Conservation (phyloP, 2,329 filamentous ascomycete genomes). For the Trichophyton rubrum region DNA sequence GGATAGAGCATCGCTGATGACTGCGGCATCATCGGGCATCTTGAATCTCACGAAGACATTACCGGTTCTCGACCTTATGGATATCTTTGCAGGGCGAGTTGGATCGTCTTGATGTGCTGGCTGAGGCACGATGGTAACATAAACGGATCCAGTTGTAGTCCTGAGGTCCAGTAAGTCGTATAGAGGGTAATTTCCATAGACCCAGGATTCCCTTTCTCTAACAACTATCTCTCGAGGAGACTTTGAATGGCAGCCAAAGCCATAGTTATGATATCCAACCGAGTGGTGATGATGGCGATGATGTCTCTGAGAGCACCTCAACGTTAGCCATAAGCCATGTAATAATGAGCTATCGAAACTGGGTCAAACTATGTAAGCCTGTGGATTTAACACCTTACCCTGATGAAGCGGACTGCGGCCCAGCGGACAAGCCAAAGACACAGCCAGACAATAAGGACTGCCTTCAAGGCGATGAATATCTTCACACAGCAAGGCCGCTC, state of each 20-base stretch:
- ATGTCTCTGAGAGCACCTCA: background rate
- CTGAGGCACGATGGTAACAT: constrained; percentile 22
- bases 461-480: background rate
- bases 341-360: background rate
- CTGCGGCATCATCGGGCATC: background rate
- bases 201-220: constrained; percentile 13
- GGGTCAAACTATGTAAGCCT: too few relatives aligned
- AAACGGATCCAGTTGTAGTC: constrained; percentile 22
- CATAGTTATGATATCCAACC: background rate
- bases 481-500: background rate
- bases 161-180: constrained; percentile 23
- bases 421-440: background rate
- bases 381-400: background rate
- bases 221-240: constrained; percentile 14
- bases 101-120: constrained; percentile 19
- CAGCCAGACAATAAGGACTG: background rate
- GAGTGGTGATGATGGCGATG: constrained; percentile 4
- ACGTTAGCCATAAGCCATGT: background rate
- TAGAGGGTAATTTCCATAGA: constrained; percentile 22
- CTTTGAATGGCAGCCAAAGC: background rate
- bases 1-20: background rate
- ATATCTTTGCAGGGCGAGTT: constrained; percentile 19
- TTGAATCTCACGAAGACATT: constrained; percentile 19
- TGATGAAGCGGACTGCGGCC: background rate
- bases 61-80: constrained; percentile 18